phyloP scores from a whole-genome alignment of 78 protist species.

The Dictyostelium firmibasis region DNA sequence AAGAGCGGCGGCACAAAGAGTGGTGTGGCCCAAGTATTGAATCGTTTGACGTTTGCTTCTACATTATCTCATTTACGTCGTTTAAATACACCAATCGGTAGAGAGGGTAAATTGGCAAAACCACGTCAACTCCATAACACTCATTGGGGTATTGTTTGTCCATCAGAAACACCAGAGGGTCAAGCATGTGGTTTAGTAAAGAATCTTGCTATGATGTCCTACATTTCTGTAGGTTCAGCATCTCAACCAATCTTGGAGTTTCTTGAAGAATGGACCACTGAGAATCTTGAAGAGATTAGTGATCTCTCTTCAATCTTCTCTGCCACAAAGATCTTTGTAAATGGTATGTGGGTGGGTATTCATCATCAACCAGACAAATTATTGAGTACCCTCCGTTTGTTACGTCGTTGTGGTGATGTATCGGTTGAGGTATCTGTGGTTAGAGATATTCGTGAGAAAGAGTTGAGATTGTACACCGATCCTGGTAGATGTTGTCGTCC shows the following conservation, averaged over 20 bases:
- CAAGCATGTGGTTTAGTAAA: slow-evolving; percentile 98
- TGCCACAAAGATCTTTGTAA: slow-evolving; percentile 89
- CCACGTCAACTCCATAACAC: slow-evolving; percentile 98
- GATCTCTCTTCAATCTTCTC: slow-evolving; percentile 21
- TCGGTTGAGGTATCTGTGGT: slow-evolving; percentile 92
- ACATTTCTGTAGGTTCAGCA: slow-evolving; percentile 96
- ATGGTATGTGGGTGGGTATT: slow-evolving; percentile 97
- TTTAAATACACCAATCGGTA: slow-evolving; percentile 98
- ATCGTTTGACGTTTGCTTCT: slow-evolving; percentile 97
- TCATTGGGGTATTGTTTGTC: slow-evolving; percentile 99
- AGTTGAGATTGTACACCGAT: slow-evolving; percentile 96
- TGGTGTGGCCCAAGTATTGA: slow-evolving; percentile 97
- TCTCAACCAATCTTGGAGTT: slow-evolving; percentile 77
- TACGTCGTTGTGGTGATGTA: slow-evolving; percentile 92
- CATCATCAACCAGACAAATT: slow-evolving; percentile 90
- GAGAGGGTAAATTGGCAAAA: slow-evolving; percentile 98
- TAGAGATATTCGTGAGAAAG: slow-evolving; percentile 57
- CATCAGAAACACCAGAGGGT: slow-evolving; percentile 99
- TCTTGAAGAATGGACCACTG: slow-evolving; percentile 42
- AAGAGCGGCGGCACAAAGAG: slow-evolving; percentile 97
- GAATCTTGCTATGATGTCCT: slow-evolving; percentile 98
- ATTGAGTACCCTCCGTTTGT: slow-evolving; percentile 62
- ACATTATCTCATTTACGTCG: slow-evolving; percentile 99
- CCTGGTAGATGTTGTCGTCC: slow-evolving; percentile 99
- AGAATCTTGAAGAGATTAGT: slow-evolving; percentile 90